Evolutionary conservation across 192 early-diverging fungal species (phyloP), one percentile per base, ranked within the genome.

Genomic region (Backusella macrospora): DNA sequence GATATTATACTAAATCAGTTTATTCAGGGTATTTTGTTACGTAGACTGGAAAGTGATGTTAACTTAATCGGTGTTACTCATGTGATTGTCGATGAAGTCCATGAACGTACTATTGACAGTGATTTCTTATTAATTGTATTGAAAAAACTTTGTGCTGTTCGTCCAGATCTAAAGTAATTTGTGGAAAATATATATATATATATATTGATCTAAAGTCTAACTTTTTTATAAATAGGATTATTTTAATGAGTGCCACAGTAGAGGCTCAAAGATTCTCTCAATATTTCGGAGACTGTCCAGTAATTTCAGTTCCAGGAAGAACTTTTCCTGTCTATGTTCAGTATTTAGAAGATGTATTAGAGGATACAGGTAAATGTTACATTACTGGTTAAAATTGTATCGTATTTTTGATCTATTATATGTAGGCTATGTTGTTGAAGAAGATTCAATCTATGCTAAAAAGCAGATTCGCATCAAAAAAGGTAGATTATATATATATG

Each of bases 41-140:
- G 90, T 67, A 79, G 87, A 68, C 72, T 95, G 23, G 89, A 92
- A 69, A 81, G 77, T 45, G 92, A 95, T 76, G 81, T 75, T 7
- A 38, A 71, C 8, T 76, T 95, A 52, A 55, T 74, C 21, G 86
- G 85, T 6, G 81, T 95, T 8, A 88, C 87, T 6, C 89, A 92
- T 62, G 81, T 95, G 8, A 78, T 95, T 14, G 86, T 95, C 1
- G 93, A 95, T 74, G 93, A 95, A 75, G 89, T 93, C 3, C 93
- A 95, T 70, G 93, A 95, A 70, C 82, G 93, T 9, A 86, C 82
- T 0, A 76, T 95, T 14, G 93, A 94, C 70, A 87, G 85, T 9
- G 93, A 95, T 77, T 94, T 95, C 72, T 72, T 95, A 64, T 44
- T 95, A 16, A 81, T 94, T 46, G 80, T 89, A 38, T 78, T 94